A percentile compares a stretch with the other conserved stretches of the same genome.
Conservation (phyloP, 495 filamentous ascomycete species). For the Lophiotrema nucula region DNA sequence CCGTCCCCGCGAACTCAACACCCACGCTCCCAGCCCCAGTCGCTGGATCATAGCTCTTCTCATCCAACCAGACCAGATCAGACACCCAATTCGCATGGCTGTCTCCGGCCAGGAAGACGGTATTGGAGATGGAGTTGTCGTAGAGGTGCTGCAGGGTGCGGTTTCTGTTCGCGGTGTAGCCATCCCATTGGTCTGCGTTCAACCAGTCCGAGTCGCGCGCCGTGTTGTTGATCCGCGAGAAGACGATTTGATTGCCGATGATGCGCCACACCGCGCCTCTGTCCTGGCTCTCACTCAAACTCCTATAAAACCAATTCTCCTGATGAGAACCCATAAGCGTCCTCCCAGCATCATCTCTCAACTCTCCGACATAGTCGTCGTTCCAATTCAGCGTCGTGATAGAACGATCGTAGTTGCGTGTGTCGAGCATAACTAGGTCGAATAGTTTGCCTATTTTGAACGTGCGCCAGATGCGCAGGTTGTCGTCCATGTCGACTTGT, state of each 20-base stretch:
- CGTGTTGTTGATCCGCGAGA: conserved; percentile 47
- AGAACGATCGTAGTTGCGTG: conserved; percentile 62
- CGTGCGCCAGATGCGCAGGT: conserved; percentile 64
- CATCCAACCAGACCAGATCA: conserved; percentile 62
- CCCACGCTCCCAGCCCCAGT: conserved; percentile 61
- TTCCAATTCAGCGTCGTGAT: conserved; percentile 54
- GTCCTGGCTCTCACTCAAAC: conserved; percentile 50
- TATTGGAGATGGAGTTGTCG: conserved; percentile 62
- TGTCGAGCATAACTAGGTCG: conserved; percentile 70
- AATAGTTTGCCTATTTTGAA: conserved; percentile 64
- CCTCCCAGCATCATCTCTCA: conserved; percentile 57
- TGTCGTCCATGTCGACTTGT: conserved; percentile 68
- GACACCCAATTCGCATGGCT: conserved; percentile 64
- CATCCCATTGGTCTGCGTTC: conserved; percentile 36
- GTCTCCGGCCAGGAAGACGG: conserved; percentile 65
- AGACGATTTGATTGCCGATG: conserved; percentile 65
- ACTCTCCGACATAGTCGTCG: conserved; percentile 53
- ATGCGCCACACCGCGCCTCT: conserved; percentile 62
- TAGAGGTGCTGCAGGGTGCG: conserved; percentile 59
- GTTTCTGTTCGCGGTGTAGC: conserved; percentile 63
- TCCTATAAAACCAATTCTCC: conserved; percentile 67
- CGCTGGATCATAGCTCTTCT: conserved; percentile 52
- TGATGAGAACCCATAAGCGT: conserved; percentile 64
- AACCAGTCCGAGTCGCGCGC: conserved; percentile 5
- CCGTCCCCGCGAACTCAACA: conserved; percentile 66